Percentiles rank a stretch among this genome's conserved stretches.
Evolutionary conservation across 192 early-diverging fungal genomes (phyloP).

Genomic region (Dispira parvispora): DNA sequence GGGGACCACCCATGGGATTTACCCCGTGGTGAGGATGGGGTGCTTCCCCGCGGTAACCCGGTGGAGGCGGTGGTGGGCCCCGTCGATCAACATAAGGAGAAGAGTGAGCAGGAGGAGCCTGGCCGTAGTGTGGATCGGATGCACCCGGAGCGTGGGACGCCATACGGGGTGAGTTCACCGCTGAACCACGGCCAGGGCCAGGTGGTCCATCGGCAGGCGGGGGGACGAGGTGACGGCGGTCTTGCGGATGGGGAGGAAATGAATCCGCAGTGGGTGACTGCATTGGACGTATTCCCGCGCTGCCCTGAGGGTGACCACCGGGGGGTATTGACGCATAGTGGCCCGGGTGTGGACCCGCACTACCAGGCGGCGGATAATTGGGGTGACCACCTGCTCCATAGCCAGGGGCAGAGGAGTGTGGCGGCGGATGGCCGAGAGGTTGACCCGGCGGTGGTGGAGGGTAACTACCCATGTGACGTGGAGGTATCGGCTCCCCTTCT

Average conservation of each 20-base stretch:
- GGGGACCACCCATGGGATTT: background rate
- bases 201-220: background rate
- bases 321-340: background rate
- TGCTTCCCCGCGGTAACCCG: background rate
- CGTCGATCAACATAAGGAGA: conserved; percentile 5
- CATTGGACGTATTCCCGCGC: background rate
- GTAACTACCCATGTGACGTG: background rate
- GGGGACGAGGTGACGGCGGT: background rate
- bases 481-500: background rate
- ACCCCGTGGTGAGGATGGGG: background rate
- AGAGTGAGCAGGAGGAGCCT: background rate
- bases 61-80: background rate
- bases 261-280: background rate
- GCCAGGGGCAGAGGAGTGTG: background rate
- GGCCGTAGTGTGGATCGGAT: background rate
- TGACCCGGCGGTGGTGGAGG: background rate
- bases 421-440: background rate
- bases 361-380: conserved; percentile 4
- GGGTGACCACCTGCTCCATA: background rate
- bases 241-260: background rate
- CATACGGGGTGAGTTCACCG: no score
- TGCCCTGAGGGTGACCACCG: background rate
- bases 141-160: no score
- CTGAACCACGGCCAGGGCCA: background rate
- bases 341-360: background rate